Percentiles rank a stretch among this genome's conserved stretches.
Evolutionary conservation across 306 rosid genomes (phyloP).

Genomic region (Acacia acuminata): DNA sequence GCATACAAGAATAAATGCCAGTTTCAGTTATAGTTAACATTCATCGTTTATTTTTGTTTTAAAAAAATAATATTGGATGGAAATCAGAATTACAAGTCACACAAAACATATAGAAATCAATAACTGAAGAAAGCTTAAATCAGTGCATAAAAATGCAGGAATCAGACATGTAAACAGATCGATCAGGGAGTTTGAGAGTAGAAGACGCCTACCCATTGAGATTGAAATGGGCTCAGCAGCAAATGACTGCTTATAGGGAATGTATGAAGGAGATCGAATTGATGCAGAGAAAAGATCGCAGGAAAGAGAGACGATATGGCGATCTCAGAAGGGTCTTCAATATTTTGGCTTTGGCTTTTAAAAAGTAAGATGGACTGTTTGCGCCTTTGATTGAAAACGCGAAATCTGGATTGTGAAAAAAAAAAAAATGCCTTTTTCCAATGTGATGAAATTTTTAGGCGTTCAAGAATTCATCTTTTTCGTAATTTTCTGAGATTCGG

Average conservation of each 20-base stretch:
- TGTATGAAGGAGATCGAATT: conserved; percentile 34
- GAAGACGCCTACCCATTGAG: conserved; percentile 50
- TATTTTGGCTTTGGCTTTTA: conserved; percentile 8
- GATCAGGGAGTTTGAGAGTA: conserved; percentile 27
- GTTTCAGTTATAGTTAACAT: conserved; percentile 15
- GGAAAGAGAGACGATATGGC: conserved; percentile 8
- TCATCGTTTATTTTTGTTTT: background rate
- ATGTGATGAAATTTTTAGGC: background rate
- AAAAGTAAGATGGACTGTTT: conserved; percentile 41
- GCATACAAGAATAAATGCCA: conserved; percentile 4
- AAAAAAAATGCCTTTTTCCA: background rate
- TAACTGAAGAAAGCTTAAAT: conserved; percentile 14
- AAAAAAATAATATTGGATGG: background rate
- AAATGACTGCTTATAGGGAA: conserved; percentile 21
- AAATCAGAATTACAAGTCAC: background rate
- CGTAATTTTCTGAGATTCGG: background rate
- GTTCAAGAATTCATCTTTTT: background rate
- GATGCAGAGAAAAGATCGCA: background rate
- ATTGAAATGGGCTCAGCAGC: conserved; percentile 25
- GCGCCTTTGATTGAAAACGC: conserved; percentile 26
- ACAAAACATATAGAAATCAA: conserved; percentile 18
- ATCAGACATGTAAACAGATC: conserved; percentile 23
- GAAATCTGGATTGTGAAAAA: background rate
- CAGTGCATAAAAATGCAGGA: conserved; percentile 9
- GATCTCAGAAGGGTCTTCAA: conserved; percentile 28